These are phyloP conservation scores for Taxillus chinensis DNA, from an alignment of 164 flowering plant species.

Conservation along the genomic window DNA sequence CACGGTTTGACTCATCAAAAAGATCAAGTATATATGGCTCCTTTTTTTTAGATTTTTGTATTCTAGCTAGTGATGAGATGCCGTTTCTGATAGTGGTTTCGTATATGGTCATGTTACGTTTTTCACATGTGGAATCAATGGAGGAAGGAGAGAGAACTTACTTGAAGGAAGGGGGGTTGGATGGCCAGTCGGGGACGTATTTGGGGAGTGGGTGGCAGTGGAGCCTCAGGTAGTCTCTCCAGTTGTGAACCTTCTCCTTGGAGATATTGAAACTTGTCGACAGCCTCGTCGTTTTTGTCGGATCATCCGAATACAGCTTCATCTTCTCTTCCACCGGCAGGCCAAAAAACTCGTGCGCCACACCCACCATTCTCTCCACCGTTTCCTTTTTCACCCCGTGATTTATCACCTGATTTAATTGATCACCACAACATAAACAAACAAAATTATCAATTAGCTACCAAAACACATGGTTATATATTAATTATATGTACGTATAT, in stretches of 20 bases:
- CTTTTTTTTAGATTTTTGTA: too few relatives aligned
- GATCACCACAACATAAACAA: too few relatives aligned
- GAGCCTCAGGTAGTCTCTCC: conserved; percentile 81
- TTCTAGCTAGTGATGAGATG: too few relatives aligned
- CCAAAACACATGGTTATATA: too few relatives aligned
- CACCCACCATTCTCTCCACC: conserved; percentile 29
- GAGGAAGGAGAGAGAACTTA: conserved; percentile 13
- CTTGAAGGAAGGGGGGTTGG: conserved; percentile 67
- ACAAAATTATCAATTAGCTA: too few relatives aligned
- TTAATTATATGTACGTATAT: too few relatives aligned
- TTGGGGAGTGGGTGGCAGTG: conserved; percentile 67
- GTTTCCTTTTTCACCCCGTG: conserved; percentile 47
- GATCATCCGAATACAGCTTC: conserved; percentile 52
- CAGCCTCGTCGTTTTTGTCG: conserved; percentile 47
- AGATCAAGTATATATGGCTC: too few relatives aligned
- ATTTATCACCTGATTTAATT: conserved; percentile 40
- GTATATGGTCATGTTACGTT: too few relatives aligned
- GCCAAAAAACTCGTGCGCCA: conserved; percentile 43
- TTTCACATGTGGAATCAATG: too few relatives aligned
- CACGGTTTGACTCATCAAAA: too few relatives aligned
- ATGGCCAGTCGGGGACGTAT: conserved; percentile 62
- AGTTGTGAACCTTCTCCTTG: conserved; percentile 67
- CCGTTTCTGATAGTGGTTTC: too few relatives aligned
- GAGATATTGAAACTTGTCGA: conserved; percentile 67
- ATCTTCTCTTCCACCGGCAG: conserved; percentile 69